Evolutionary conservation across 371 early-diverging fungal species (phyloP).

Genomic region (Haplosporangium sp.): DNA sequence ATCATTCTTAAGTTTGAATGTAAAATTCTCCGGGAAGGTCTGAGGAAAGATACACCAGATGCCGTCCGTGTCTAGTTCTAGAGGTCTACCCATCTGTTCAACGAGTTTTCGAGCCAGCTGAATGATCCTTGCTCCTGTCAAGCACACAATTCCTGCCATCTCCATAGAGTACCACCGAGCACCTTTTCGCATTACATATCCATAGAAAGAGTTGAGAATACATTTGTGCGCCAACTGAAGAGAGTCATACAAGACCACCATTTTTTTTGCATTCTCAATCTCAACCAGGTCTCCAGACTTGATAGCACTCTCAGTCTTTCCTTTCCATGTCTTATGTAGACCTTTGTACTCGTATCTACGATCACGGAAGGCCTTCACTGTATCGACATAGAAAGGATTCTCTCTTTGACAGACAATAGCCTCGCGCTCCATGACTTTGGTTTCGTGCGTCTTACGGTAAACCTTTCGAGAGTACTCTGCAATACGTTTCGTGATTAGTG

Average conservation of each 20-base stretch:
- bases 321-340: slow-evolving; percentile 92
- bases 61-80: slow-evolving; percentile 99
- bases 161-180: slow-evolving; percentile 99
- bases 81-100: slow-evolving; percentile 95
- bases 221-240: slow-evolving; percentile 99
- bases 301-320: slow-evolving; percentile 79
- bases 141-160: slow-evolving; percentile 99
- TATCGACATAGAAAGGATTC: slow-evolving; percentile 99
- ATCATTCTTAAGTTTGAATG: slow-evolving; percentile 83
- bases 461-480: slow-evolving; percentile 92
- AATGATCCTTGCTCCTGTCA: slow-evolving; percentile 98
- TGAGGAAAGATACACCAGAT: slow-evolving; percentile 99
- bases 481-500: slow-evolving; percentile 84
- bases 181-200: slow-evolving; percentile 99
- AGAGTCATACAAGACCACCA: slow-evolving; percentile 97
- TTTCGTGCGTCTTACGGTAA: slow-evolving; percentile 87
- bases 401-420: slow-evolving; percentile 98
- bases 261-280: slow-evolving; percentile 90
- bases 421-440: slow-evolving; percentile 83
- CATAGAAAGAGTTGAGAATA: slow-evolving; percentile 99
- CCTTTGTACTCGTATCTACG: slow-evolving; percentile 99
- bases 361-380: slow-evolving; percentile 98
- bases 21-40: slow-evolving; percentile 93
- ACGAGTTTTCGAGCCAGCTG: slow-evolving; percentile 95
- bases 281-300: slow-evolving; percentile 76